phyloP scores from a whole-genome alignment of 306 rosid species.

The Purshia tridentata region DNA sequence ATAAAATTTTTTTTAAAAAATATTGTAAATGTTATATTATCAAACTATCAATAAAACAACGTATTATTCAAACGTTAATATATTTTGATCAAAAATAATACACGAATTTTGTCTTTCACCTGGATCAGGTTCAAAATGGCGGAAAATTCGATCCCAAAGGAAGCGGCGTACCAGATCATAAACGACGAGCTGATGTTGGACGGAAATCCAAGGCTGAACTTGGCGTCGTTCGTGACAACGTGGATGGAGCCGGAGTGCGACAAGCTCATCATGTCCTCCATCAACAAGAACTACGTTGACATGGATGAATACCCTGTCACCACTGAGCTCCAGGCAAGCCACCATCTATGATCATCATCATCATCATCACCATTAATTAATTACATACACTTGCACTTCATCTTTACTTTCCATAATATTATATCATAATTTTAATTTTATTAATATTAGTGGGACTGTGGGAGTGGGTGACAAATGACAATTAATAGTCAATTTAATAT shows the following conservation, averaged over 20 bases:
- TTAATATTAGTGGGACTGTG: too few relatives aligned
- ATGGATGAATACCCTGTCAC: constrained; percentile 66
- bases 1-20: too few relatives aligned
- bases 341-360: not conserved
- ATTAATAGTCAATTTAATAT: not conserved
- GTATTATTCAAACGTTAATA: too few relatives aligned
- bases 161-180: constrained; percentile 58
- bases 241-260: constrained; percentile 74
- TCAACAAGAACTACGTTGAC: constrained; percentile 60
- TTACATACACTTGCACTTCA: not conserved
- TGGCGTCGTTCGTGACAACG: constrained; percentile 61
- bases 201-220: constrained; percentile 54
- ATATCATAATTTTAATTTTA: too few relatives aligned
- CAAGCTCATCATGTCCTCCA: constrained; percentile 47
- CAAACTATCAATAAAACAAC: too few relatives aligned
- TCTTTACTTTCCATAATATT: too few relatives aligned
- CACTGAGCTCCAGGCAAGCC: constrained; percentile 52
- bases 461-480: too few relatives aligned
- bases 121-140: constrained; percentile 50
- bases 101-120: too few relatives aligned
- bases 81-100: too few relatives aligned
- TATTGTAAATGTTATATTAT: too few relatives aligned
- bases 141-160: constrained; percentile 56
- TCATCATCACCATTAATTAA: not conserved
- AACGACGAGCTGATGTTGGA: constrained; percentile 59